These are phyloP conservation scores for Xylariales sp. DNA, from an alignment of 2,329 filamentous ascomycete genomes.

Conservation along the genomic window DNA sequence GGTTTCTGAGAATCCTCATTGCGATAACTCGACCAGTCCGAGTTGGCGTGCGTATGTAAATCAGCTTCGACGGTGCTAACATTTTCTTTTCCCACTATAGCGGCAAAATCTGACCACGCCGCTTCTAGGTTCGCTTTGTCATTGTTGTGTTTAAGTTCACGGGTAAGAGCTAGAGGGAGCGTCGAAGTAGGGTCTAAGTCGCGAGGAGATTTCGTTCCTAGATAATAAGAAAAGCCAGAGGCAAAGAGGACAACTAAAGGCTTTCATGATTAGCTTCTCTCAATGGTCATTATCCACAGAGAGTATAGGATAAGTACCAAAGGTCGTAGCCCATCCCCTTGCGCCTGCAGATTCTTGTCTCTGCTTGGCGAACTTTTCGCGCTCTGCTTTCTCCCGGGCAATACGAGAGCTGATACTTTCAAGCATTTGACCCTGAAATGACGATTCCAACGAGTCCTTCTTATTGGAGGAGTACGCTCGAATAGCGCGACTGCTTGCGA, in stretches of 20 bases:
- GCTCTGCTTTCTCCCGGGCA: conserved; percentile 65
- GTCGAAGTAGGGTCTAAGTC: conserved; percentile 67
- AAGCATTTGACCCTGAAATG: conserved; percentile 70
- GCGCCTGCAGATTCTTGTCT: conserved; percentile 53
- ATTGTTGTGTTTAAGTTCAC: conserved; percentile 66
- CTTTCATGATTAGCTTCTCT: conserved; percentile 16
- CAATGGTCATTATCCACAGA: too few species aligned
- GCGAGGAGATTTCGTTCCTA: conserved; percentile 67
- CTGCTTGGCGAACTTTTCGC: conserved; percentile 60
- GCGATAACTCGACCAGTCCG: conserved; percentile 72
- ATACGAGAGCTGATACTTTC: conserved; percentile 67
- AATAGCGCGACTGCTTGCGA: conserved; percentile 31
- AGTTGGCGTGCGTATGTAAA: conserved; percentile 67
- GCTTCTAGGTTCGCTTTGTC: conserved; percentile 73
- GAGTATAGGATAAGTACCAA: conserved; percentile 55
- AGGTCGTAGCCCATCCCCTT: conserved; percentile 64
- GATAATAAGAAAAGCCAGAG: conserved; percentile 65
- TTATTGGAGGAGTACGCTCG: conserved; percentile 48
- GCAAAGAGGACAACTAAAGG: conserved; percentile 63
- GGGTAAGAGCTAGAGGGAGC: conserved; percentile 64
- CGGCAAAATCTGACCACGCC: conserved; percentile 75
- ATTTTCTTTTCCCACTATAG: conserved; percentile 72
- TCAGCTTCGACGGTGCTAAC: conserved; percentile 70
- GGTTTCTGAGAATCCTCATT: conserved; percentile 61
- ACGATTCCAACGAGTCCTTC: conserved; percentile 51